Evolutionary conservation across 331 rosid genomes (phyloP).

Genomic region (Quercus phellos): DNA sequence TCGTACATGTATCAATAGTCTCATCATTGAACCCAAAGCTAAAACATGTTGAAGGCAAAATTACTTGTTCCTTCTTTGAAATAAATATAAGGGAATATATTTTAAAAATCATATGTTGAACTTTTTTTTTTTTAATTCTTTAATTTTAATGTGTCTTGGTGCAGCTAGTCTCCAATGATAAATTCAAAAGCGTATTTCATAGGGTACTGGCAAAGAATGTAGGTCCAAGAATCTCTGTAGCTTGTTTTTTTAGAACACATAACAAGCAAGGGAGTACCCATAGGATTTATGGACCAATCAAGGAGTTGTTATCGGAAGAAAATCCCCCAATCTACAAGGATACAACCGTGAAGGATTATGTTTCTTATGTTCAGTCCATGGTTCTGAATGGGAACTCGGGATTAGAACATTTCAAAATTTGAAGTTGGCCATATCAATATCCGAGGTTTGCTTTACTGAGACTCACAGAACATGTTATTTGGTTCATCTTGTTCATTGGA

Average conservation of each 20-base stretch:
- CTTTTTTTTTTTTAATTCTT: not conserved
- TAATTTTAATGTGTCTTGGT: not conserved
- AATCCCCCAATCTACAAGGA: conserved; percentile 6
- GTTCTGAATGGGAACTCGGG: not conserved
- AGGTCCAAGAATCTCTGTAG: not conserved
- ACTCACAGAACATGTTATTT: too few species aligned
- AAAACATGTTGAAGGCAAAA: too few species aligned
- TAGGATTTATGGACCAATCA: conserved; percentile 9
- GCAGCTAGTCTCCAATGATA: conserved; percentile 1
- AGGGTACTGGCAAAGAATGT: not conserved
- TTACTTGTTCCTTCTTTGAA: too few species aligned
- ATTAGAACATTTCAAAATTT: not conserved
- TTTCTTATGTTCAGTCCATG: not conserved
- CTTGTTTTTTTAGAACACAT: not conserved
- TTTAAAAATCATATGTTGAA: not conserved
- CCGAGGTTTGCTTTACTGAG: too few species aligned
- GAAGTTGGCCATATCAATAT: not conserved
- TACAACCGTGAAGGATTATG: not conserved
- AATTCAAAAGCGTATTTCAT: not conserved
- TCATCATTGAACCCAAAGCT: too few species aligned
- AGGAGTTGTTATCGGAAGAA: conserved; percentile 1
- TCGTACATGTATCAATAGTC: too few species aligned
- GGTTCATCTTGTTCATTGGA: too few species aligned
- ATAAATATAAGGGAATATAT: too few species aligned
- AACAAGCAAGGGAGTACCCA: not conserved